These are phyloP conservation scores for Alliaria petiolata DNA, from an alignment of 345 rosid genomes.

Conservation along the genomic window DNA sequence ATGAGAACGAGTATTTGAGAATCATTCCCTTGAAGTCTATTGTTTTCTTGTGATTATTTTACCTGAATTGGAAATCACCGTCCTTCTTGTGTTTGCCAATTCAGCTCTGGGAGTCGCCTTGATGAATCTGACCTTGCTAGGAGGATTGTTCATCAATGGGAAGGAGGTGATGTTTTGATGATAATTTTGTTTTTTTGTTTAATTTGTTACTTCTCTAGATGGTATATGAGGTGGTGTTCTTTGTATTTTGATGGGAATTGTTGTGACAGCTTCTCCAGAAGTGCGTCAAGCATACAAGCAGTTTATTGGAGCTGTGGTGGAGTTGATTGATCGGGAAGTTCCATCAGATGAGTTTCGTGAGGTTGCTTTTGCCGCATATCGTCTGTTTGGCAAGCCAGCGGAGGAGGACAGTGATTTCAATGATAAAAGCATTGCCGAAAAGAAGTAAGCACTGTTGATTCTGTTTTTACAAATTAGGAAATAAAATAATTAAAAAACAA, in stretches of 20 bases:
- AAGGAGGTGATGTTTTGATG: conserved; percentile 54
- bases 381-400: conserved; percentile 42
- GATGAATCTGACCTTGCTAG: conserved; percentile 76
- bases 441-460: conserved; percentile 32
- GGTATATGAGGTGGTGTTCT: not conserved
- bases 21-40: no score
- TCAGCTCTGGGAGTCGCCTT: conserved; percentile 36
- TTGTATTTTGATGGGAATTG: conserved; percentile 11
- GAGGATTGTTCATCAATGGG: conserved; percentile 80
- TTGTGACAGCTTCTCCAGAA: conserved; percentile 64
- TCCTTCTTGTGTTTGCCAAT: not conserved
- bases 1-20: not conserved
- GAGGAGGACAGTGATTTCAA: conserved; percentile 35
- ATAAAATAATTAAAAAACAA: no score
- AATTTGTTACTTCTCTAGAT: not conserved
- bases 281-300: conserved; percentile 80
- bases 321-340: conserved; percentile 70
- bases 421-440: conserved; percentile 33
- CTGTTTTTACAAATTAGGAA: no score
- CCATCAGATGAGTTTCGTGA: conserved; percentile 78
- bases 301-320: conserved; percentile 71
- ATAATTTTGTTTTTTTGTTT: not conserved
- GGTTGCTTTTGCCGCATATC: conserved; percentile 56
- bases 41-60: not conserved
- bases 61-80: not conserved